Base-by-base conservation (phyloP, 768 basidiomycete species). In the Boletus sp. region DNA sequence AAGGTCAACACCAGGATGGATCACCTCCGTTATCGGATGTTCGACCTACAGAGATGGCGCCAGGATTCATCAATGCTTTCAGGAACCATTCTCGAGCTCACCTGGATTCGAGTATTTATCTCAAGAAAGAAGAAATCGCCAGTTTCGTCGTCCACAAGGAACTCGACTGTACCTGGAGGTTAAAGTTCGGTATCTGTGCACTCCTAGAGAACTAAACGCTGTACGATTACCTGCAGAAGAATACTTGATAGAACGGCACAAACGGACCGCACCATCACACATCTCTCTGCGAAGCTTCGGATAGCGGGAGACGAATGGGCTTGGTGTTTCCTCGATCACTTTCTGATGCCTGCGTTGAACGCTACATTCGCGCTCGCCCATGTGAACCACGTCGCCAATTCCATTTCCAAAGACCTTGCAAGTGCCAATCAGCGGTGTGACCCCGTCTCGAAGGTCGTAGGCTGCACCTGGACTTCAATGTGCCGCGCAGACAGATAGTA, bases 291-390 rank as follows among this genome's bases (percentile, higher is more conserved):
- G 68, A 25, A 82, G 65, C 17, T 72, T 82, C 30, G 77, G 74
- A 64, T 76, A 71, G 3, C 60, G 50, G 1, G 65, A 49, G 38
- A 83, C 72, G 61, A 84, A 86, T 1, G 85, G 83, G 58, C 83
- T 84, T 0, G 83, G 83, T 4, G 80, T 77, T 60, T 88, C 87
- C 58, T 89, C 87, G 23, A 89, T 79, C 3, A 89, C 77, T 64
- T 89, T 89, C 65, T 89, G 87, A 58, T 87, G 83, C 30, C 86
- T 70, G 30, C 87, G 73, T 61, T 89, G 87, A 9, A 85, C 68
- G 45, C 83, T 85, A 59, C 87, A 87, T 64, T 89, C 87, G 14
- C 87, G 75, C 63, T 88, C 86, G 35, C 83, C 82, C 74, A 86
- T 79, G 58, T 86, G 83, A 5, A 86, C 70, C 11, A 80, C 81